A percentile compares a stretch with the other conserved stretches of the same genome.
These are phyloP conservation scores for Chalciporus sphaerocephalus DNA, from an alignment of 768 basidiomycete genomes.

Conservation along the genomic window DNA sequence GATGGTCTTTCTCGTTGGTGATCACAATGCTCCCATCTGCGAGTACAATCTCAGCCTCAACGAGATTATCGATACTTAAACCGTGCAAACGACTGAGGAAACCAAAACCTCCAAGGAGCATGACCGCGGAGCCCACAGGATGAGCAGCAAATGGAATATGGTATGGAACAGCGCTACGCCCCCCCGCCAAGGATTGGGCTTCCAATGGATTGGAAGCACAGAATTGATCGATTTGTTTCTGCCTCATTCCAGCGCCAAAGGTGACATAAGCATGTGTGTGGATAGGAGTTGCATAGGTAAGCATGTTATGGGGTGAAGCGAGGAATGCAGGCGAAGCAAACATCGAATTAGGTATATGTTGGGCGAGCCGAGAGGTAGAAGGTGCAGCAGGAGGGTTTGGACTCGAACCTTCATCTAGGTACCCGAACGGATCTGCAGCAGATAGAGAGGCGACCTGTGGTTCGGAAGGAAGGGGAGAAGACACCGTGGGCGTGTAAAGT, in stretches of 20 bases:
- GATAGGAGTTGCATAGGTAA: constrained; percentile 52
- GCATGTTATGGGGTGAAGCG: constrained; percentile 36
- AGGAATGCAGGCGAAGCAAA: constrained; percentile 33
- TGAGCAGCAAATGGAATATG: constrained; percentile 79
- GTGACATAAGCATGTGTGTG: constrained; percentile 76
- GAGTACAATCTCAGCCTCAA: constrained; percentile 89
- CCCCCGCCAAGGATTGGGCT: constrained; percentile 49
- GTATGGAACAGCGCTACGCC: constrained; percentile 61
- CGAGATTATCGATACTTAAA: constrained; percentile 83
- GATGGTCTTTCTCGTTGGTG: constrained; percentile 65
- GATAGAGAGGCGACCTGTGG: constrained; percentile 7
- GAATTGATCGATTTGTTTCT: constrained; percentile 79
- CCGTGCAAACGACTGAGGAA: constrained; percentile 81
- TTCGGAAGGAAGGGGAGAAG: constrained; percentile 4
- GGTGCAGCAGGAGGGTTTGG: constrained; percentile 23
- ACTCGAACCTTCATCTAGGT: constrained; percentile 41
- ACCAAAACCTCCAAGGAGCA: constrained; percentile 87
- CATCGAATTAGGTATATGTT: constrained; percentile 29
- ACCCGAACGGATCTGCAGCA: constrained; percentile 55
- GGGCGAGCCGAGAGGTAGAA: constrained; percentile 23
- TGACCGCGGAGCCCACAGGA: constrained; percentile 72
- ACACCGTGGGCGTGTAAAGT: background rate
- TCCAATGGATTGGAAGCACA: constrained; percentile 66
- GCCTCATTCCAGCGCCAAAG: constrained; percentile 80
- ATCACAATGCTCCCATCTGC: constrained; percentile 85